A percentile compares a stretch with the other conserved stretches of the same genome.
Evolutionary conservation across 208 protist species (phyloP).

Genomic region (Acanthamoeba healyi): DNA sequence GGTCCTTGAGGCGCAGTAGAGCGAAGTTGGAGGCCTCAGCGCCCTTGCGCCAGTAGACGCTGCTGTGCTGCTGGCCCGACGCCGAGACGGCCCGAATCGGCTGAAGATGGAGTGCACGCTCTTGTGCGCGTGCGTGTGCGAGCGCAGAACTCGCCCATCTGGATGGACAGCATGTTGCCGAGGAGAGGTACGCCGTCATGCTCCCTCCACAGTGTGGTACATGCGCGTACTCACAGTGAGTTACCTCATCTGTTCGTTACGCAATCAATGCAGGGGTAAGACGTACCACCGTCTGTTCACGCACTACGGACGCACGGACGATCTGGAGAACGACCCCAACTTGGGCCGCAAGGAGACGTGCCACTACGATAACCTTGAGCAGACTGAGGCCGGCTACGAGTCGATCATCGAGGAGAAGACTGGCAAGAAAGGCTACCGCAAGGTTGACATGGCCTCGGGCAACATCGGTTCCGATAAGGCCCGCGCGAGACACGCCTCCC

Average conservation of each 20-base stretch:
- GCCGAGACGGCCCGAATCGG: conserved; percentile 73
- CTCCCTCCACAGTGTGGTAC: no score
- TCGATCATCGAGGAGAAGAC: conserved; percentile 65
- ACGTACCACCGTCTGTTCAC: conserved; percentile 48
- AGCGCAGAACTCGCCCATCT: conserved; percentile 85
- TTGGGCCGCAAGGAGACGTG: conserved; percentile 27
- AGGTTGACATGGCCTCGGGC: conserved; percentile 61
- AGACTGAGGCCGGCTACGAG: conserved; percentile 21
- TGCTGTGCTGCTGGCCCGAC: conserved; percentile 84
- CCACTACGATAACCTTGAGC: conserved; percentile 11
- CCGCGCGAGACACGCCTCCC: background rate
- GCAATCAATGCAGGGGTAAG: conserved; percentile 49
- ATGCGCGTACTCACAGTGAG: no score
- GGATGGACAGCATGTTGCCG: conserved; percentile 89
- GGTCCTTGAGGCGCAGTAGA: background rate
- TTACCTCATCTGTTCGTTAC: no score
- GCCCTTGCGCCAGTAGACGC: conserved; percentile 83
- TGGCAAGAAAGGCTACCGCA: conserved; percentile 59
- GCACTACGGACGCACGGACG: conserved; percentile 54
- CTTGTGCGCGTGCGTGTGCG: background rate
- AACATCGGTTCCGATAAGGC: conserved; percentile 45
- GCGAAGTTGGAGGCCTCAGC: conserved; percentile 41
- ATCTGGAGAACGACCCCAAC: conserved; percentile 34
- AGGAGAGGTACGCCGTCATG: no score
- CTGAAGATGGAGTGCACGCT: conserved; percentile 67